Conservation (phyloP, 75 land plant species). For the Cupressus sempervirens region DNA sequence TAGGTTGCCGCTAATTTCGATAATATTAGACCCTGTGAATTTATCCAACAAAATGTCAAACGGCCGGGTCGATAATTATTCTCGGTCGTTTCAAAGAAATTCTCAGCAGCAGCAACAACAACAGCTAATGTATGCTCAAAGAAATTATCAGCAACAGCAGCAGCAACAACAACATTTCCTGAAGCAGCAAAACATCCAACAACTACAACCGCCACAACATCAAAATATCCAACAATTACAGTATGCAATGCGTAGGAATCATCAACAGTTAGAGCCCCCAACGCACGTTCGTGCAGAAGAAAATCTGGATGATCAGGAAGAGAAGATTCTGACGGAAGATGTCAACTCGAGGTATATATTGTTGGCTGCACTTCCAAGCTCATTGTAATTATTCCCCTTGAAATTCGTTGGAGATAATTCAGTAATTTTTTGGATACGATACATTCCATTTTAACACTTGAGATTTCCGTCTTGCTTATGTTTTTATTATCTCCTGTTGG, state of each 20-base stretch:
- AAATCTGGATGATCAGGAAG: conserved; percentile 33
- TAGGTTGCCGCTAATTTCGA: neutral
- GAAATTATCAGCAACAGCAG: conserved; percentile 22
- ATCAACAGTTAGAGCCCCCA: conserved; percentile 28
- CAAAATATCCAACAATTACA: conserved; percentile 19
- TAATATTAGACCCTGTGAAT: neutral
- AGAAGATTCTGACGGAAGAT: conserved; percentile 36
- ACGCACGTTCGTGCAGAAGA: conserved; percentile 32
- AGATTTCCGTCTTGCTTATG: neutral
- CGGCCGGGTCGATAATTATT: neutral
- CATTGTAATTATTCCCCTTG: neutral
- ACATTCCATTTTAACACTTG: neutral
- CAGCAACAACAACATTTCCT: conserved; percentile 26
- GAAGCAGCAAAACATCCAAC: conserved; percentile 20
- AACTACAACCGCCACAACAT: conserved; percentile 11
- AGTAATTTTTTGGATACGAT: neutral
- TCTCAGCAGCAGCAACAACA: conserved; percentile 15
- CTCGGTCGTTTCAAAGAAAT: neutral
- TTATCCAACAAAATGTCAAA: neutral
- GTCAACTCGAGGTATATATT: conserved; percentile 37
- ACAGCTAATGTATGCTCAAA: conserved; percentile 35
- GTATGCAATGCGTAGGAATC: conserved; percentile 20
- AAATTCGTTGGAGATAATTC: neutral
- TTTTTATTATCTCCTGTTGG: neutral
- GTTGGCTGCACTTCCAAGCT: neutral